These are phyloP conservation scores for Plantago rigida DNA, from an alignment of 305 asterid species.

Conservation along the genomic window DNA sequence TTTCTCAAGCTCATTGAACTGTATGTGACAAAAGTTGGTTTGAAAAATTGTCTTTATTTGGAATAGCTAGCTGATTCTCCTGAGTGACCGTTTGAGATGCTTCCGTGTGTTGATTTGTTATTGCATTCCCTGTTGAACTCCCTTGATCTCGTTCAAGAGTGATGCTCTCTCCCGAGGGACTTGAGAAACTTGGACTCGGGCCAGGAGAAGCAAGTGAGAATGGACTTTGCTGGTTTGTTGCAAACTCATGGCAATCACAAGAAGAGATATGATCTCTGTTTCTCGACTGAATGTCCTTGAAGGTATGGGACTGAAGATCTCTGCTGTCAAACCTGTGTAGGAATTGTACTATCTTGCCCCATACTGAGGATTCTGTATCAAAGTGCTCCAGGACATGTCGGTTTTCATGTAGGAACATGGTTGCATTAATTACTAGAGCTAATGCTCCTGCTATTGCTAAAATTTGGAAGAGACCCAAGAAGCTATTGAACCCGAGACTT, in stretches of 20 bases:
- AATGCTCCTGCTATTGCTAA: constrained; percentile 19
- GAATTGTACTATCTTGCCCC: constrained; percentile 17
- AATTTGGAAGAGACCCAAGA: constrained; percentile 39
- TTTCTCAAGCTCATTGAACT: constrained; percentile 5
- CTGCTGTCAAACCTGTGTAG: constrained; percentile 21
- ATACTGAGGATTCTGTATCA: constrained; percentile 11
- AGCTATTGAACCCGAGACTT: constrained; percentile 38
- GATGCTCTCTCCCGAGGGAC: neutral
- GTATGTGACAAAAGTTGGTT: neutral
- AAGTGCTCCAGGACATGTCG: constrained; percentile 19
- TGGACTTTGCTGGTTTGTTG: constrained; percentile 1
- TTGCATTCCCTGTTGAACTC: constrained; percentile 18
- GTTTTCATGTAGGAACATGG: constrained; percentile 26
- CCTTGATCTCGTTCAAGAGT: neutral
- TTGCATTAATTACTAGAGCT: constrained; percentile 19
- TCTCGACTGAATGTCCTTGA: constrained; percentile 2
- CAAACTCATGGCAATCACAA: neutral
- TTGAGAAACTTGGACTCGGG: neutral
- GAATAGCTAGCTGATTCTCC: constrained; percentile 16
- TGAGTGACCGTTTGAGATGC: neutral
- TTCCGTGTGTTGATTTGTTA: neutral
- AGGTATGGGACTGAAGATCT: constrained; percentile 22
- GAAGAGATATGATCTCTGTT: neutral
- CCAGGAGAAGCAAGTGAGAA: constrained; percentile 2
- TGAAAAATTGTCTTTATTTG: neutral